Conservation (phyloP, 2,329 filamentous ascomycete species). For the Aspergillus candidus region DNA sequence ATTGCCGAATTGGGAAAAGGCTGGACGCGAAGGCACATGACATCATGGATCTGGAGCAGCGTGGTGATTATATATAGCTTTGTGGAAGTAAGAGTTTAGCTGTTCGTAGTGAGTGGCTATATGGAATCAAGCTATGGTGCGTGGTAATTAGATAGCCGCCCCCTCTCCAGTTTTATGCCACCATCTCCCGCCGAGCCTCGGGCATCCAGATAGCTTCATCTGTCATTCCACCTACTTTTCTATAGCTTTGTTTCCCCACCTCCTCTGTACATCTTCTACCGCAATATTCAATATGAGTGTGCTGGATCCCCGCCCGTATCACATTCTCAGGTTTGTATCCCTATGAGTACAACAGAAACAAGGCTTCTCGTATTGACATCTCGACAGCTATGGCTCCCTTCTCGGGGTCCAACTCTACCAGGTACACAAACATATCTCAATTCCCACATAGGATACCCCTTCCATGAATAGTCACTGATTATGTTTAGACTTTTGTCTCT, state of each 20-base stretch:
- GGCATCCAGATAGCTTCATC: too few species aligned
- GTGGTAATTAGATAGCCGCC: too few species aligned
- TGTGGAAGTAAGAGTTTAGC: constrained; percentile 7
- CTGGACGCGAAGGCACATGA: constrained; percentile 36
- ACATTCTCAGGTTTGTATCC: constrained; percentile 25
- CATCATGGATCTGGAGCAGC: constrained; percentile 19
- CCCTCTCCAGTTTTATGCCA: neutral
- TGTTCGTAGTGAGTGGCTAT: too few species aligned
- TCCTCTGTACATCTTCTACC: neutral
- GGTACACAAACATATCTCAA: constrained; percentile 38
- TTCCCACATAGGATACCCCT: neutral
- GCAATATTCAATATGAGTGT: constrained; percentile 13
- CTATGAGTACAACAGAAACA: neutral
- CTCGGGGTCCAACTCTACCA: constrained; percentile 85
- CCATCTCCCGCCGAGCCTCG: neutral
- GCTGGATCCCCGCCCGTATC: constrained; percentile 30
- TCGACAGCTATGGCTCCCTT: constrained; percentile 71
- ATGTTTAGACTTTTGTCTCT: constrained; percentile 61
- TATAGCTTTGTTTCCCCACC: constrained; percentile 2
- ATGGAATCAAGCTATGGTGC: too few species aligned
- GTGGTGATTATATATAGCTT: constrained; percentile 4
- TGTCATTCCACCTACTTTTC: neutral
- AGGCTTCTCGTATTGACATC: constrained; percentile 4
- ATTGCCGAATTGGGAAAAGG: constrained; percentile 31
- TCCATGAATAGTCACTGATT: neutral